Evolutionary conservation across 2,329 filamentous ascomycete genomes (phyloP), one percentile per base, ranked within the genome.

Genomic region (Talaromyces amestolkiae): DNA sequence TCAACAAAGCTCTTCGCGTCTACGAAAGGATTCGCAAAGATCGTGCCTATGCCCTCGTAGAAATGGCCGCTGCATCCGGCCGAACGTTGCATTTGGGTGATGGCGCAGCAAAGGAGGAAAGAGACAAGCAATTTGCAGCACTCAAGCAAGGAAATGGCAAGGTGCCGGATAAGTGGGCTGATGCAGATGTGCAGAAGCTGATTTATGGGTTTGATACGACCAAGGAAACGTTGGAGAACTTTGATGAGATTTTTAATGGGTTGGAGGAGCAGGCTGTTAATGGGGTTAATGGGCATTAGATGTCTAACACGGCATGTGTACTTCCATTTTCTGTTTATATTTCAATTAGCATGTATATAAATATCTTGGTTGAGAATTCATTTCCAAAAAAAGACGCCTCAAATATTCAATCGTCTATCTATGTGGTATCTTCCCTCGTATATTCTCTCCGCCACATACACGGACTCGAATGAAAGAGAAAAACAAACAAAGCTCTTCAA

Each of bases 111-210:
- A 86, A 87, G 76, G 83, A 85, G 70, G 83, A 86, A 73, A 76
- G 85, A 4, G 85, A 88, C 68, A 82, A 79, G 72, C 78, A 82
- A 61, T 87, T 87, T 73, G 83, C 81, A 63, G 83, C 83, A 62
- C 79, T 85, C 67, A 81, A 79, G 68, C 72, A 79, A 69, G 78
- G 77, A 63, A 83, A 82, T 72, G 81, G 82, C 1, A 81, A 80
- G 22, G 77, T 78, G 9, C 78, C 78, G 10, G 88, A 90, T 77
- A 90, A 89, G 78, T 90, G 88, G 88, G 87, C 87, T 3, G 89
- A 88, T 74, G 86, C 87, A 10, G 87, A 90, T 71, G 86, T 90
- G 49, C 88, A 90, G 76, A 82, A 84, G 75, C 84, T 85, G 82
- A 85, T 90, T 67, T 90, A 90, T 75, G 83, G 84, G 11, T 82